phyloP scores from a whole-genome alignment of 139 green algal species.

The Chlamydomonas sp. region DNA sequence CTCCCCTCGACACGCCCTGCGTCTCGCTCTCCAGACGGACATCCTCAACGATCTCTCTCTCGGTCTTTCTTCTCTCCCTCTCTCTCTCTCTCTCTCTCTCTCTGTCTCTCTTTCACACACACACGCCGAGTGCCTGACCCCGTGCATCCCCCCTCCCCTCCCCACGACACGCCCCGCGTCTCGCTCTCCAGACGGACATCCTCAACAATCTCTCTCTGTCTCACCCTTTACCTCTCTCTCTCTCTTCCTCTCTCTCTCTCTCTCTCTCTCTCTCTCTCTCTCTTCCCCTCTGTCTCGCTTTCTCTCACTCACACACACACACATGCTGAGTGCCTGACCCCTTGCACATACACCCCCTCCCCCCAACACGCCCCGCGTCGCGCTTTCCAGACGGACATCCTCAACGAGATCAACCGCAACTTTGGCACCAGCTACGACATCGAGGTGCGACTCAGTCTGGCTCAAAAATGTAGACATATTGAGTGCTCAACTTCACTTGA shows the following conservation, averaged over 20 bases:
- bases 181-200: conserved; percentile 4
- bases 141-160: too few relatives aligned
- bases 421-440: conserved; percentile 8
- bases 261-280: neutral
- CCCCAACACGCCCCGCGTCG: neutral
- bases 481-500: too few relatives aligned
- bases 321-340: neutral
- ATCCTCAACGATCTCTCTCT: neutral
- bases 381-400: conserved; percentile 2
- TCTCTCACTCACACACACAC: neutral
- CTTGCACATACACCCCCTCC: too few relatives aligned
- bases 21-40: neutral
- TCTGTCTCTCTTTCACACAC: neutral
- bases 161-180: neutral
- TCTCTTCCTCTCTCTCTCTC: neutral
- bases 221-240: neutral
- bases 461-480: too few relatives aligned
- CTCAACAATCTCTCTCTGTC: conserved; percentile 27
- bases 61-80: neutral
- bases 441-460: too few relatives aligned
- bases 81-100: too few relatives aligned
- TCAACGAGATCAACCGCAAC: neutral
- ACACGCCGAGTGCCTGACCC: too few relatives aligned
- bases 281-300: neutral
- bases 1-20: neutral